Percentiles rank a stretch among this genome's conserved stretches.
Conservation (phyloP, 257 asterid species). For the Solanum bulbocastanum region DNA sequence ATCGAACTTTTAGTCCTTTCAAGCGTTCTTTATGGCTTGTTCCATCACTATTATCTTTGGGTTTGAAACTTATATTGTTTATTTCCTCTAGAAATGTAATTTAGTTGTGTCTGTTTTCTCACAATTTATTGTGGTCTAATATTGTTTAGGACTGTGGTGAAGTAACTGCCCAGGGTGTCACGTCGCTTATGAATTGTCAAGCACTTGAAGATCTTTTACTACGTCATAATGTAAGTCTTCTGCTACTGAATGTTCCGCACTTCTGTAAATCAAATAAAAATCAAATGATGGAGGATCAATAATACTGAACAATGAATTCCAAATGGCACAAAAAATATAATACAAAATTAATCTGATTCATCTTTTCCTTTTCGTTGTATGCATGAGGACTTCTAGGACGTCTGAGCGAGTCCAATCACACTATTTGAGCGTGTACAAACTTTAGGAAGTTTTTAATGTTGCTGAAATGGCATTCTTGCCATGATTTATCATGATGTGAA, state of each 20-base stretch:
- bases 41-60: background rate
- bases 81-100: background rate
- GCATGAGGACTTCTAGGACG: background rate
- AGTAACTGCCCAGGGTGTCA: slow-evolving; percentile 49
- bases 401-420: background rate
- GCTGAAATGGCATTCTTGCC: background rate
- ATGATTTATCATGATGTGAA: background rate
- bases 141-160: slow-evolving; percentile 72
- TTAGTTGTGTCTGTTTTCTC: background rate
- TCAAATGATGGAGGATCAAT: background rate
- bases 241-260: background rate
- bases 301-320: background rate
- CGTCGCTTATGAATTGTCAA: slow-evolving; percentile 54
- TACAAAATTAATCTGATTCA: background rate
- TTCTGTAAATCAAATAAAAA: background rate
- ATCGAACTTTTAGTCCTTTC: background rate
- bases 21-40: background rate
- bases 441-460: background rate
- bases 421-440: background rate
- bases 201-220: slow-evolving; percentile 78
- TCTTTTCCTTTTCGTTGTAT: background rate
- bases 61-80: background rate
- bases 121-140: slow-evolving; percentile 4
- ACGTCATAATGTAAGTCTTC: slow-evolving; percentile 61
- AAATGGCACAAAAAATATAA: background rate